These are phyloP conservation scores for Neofusicoccum sp. DNA, from an alignment of 2,329 filamentous ascomycete species.

Conservation along the genomic window DNA sequence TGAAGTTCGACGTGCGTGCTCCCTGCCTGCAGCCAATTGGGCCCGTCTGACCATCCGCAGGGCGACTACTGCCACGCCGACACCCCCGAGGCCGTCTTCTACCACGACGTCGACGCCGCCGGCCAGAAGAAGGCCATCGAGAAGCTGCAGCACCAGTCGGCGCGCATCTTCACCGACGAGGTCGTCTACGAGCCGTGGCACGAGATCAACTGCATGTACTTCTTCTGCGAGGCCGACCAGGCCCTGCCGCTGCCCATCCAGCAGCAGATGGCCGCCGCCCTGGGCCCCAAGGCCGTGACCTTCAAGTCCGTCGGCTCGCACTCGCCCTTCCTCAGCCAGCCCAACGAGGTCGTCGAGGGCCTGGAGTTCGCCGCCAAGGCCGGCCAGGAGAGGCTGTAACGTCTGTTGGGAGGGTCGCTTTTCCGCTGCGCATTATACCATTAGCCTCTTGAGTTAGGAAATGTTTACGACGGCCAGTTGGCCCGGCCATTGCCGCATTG, in stretches of 20 bases:
- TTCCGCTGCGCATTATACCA: background rate
- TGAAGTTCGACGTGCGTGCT: constrained; percentile 26
- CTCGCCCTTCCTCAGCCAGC: constrained; percentile 43
- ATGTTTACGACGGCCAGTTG: background rate
- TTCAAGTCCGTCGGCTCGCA: constrained; percentile 30
- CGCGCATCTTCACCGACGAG: constrained; percentile 20
- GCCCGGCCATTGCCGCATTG: background rate
- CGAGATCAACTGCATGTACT: constrained; percentile 35
- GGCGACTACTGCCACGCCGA: constrained; percentile 13
- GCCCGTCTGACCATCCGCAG: background rate
- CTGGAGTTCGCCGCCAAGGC: constrained; percentile 12
- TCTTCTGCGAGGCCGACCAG: constrained; percentile 38
- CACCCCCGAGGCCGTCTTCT: constrained; percentile 14
- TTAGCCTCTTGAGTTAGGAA: background rate
- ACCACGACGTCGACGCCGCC: constrained; percentile 16
- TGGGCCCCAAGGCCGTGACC: constrained; percentile 19
- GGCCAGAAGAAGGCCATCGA: constrained; percentile 1
- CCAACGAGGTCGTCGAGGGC: constrained; percentile 32
- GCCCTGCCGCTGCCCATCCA: constrained; percentile 33
- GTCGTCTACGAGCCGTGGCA: constrained; percentile 35
- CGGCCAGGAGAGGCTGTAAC: constrained; percentile 4
- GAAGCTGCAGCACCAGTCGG: constrained; percentile 6
- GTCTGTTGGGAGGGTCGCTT: background rate
- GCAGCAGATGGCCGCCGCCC: constrained; percentile 32
- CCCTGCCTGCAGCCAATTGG: background rate